Base-by-base conservation (phyloP, 2,329 filamentous ascomycete species). In the Pseudocercospora ulei region DNA sequence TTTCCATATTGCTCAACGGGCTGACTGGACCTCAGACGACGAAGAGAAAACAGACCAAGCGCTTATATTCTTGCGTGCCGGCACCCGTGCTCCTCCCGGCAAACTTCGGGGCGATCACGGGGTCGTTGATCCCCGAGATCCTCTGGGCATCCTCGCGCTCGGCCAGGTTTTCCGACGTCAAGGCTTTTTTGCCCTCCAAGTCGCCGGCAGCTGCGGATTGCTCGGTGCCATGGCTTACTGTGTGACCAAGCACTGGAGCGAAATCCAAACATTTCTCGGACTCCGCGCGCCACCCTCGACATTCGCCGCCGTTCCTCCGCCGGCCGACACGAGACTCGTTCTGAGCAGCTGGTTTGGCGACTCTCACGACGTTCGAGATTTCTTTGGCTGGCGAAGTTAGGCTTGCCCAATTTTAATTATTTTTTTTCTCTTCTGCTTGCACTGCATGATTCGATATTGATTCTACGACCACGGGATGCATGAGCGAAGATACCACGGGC, bases 141-240 rank as follows among this genome's bases (percentile, higher is more conserved):
- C 87, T 1, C 67, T 94, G 0, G 86, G 86, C 0, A 60, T 94
- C 22, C 68, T 92, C 35, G 70, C 78, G 45, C 71, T 86, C 47
- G 73, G 75, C 2, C 58, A 61, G 29, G 35, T 38, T 0, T 50
- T 92, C 24, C 76, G 72, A 50, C 69, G 71, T 28, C 72, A 71
- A 29, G 74, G 82, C 0, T 78, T 78, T 66, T 60, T 80, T 30
- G 71, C 81, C 1, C 64, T 92, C 23, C 81, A 87, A 57, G 66
- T 92, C 4, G 61, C 87, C 13, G 81, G 84, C 8, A 76, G 81
- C 35, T 67, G 86, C 37, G 78, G 85, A 0, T 65, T 90, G 17
- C 58, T 92, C 2, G 81, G 84, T 3, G 82, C 81, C 8, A 58
- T 88, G 13, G 55, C 62, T 8, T 59, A 59, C 30, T 61, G 61